Evolutionary conservation across 2,329 filamentous ascomycete genomes (phyloP).

Genomic region (Ophiocordyceps robertsii): DNA sequence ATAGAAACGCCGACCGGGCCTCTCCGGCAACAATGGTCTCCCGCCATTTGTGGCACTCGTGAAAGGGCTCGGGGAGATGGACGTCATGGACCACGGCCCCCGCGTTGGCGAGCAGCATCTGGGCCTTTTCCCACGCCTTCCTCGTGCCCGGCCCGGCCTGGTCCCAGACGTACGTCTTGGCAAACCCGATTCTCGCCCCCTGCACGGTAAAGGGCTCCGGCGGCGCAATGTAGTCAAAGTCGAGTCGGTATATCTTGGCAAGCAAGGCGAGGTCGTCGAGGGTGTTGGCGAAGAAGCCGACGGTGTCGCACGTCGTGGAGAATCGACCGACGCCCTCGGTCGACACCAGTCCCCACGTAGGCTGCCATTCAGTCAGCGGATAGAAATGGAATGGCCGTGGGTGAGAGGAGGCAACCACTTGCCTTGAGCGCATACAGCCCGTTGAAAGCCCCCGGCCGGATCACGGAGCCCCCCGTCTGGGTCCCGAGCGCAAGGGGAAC

Average conservation of each 20-base stretch:
- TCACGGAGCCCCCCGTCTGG: constrained; percentile 51
- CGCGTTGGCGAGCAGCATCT: constrained; percentile 22
- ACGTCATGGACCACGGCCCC: constrained; percentile 45
- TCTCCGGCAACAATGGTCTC: constrained; percentile 4
- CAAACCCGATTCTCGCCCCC: constrained; percentile 39
- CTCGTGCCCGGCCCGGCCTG: constrained; percentile 29
- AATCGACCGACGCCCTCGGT: constrained; percentile 48
- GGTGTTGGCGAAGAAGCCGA: constrained; percentile 45
- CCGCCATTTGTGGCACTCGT: constrained; percentile 33
- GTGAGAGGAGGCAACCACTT: neutral
- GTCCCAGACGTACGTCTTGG: constrained; percentile 38
- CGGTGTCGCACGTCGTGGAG: constrained; percentile 45
- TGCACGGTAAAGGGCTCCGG: constrained; percentile 19
- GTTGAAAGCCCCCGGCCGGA: constrained; percentile 52
- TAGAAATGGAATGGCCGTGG: no score
- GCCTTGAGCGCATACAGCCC: constrained; percentile 49
- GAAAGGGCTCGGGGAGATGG: constrained; percentile 34
- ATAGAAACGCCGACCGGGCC: constrained; percentile 5
- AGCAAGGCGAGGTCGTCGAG: constrained; percentile 45
- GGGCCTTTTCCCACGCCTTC: constrained; percentile 26
- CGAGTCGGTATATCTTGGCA: constrained; percentile 38
- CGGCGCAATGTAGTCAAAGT: constrained; percentile 25
- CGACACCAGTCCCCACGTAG: constrained; percentile 50
- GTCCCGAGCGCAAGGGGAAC: constrained; percentile 47
- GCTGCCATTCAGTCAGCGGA: constrained; percentile 15